These are phyloP conservation scores for Pleurotus tuber-regium DNA, from an alignment of 768 basidiomycete species.

Conservation along the genomic window DNA sequence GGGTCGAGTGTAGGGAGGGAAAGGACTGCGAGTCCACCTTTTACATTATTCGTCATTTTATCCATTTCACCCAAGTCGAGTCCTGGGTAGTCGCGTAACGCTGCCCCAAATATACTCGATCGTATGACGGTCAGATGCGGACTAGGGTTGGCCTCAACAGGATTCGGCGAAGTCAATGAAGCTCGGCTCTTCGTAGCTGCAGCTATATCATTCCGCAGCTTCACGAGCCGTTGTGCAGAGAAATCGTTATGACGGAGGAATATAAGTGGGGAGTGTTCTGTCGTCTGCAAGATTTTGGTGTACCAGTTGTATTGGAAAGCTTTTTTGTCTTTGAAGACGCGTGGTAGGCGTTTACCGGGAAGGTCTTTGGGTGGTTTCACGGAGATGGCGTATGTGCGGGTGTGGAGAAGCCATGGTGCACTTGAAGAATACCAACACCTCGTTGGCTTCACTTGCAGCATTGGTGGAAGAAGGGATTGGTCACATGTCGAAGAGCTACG, in stretches of 20 bases:
- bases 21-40: slow-evolving; percentile 66
- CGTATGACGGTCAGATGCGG: slow-evolving; percentile 70
- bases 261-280: slow-evolving; percentile 59
- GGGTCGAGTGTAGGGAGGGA: slow-evolving; percentile 67
- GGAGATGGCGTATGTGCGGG: slow-evolving; percentile 56
- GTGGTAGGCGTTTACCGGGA: slow-evolving; percentile 53
- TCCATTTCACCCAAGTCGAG: slow-evolving; percentile 46
- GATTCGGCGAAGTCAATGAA: slow-evolving; percentile 23
- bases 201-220: slow-evolving; percentile 67
- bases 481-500: slow-evolving; percentile 2
- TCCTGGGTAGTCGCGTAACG: slow-evolving; percentile 58
- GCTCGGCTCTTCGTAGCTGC: slow-evolving; percentile 38
- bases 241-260: slow-evolving; percentile 81
- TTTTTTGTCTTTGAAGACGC: slow-evolving; percentile 78
- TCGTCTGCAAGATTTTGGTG: slow-evolving; percentile 62
- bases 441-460: not conserved
- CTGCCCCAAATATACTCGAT: slow-evolving; percentile 78
- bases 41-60: slow-evolving; percentile 52
- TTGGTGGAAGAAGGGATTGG: not conserved
- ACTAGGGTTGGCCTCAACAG: slow-evolving; percentile 16
- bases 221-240: slow-evolving; percentile 60
- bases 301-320: slow-evolving; percentile 80
- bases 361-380: slow-evolving; percentile 49
- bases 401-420: slow-evolving; percentile 20
- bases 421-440: slow-evolving; percentile 26